Evolutionary conservation across 2,329 filamentous ascomycete species (phyloP).

Genomic region (Aureobasidium mangrovei): DNA sequence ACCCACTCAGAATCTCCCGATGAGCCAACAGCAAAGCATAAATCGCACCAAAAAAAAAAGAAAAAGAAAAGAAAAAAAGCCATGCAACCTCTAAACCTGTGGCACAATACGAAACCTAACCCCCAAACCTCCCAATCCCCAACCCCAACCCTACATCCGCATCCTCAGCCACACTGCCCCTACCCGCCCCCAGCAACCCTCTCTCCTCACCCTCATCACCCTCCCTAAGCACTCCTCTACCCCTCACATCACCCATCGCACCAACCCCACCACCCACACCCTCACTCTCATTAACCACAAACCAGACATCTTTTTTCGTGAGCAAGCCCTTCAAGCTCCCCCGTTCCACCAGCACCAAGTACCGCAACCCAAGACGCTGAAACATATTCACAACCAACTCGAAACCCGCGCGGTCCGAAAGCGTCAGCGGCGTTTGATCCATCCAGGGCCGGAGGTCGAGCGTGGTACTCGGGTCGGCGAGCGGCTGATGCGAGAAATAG

Average conservation of each 20-base stretch:
- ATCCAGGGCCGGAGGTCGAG: constrained; percentile 95
- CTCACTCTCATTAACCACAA: constrained; percentile 72
- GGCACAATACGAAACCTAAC: no score
- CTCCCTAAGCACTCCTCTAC: constrained; percentile 29
- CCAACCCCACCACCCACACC: constrained; percentile 20
- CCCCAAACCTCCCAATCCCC: no score
- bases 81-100: background rate
- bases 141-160: background rate
- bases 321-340: constrained; percentile 75
- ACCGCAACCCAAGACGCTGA: constrained; percentile 83
- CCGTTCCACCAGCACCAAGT: constrained; percentile 77
- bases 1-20: no score
- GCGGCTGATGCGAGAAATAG: constrained; percentile 75
- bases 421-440: constrained; percentile 93
- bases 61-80: no score
- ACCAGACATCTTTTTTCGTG: constrained; percentile 98
- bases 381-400: constrained; percentile 89
- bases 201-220: constrained; percentile 28
- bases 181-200: constrained; percentile 26
- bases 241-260: constrained; percentile 16
- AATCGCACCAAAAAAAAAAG: no score
- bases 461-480: constrained; percentile 66
- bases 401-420: constrained; percentile 60
- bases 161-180: background rate
- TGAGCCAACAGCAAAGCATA: no score